These are phyloP conservation scores for Knoxdaviesia capensis DNA, from an alignment of 2,329 filamentous ascomycete species.

Conservation along the genomic window DNA sequence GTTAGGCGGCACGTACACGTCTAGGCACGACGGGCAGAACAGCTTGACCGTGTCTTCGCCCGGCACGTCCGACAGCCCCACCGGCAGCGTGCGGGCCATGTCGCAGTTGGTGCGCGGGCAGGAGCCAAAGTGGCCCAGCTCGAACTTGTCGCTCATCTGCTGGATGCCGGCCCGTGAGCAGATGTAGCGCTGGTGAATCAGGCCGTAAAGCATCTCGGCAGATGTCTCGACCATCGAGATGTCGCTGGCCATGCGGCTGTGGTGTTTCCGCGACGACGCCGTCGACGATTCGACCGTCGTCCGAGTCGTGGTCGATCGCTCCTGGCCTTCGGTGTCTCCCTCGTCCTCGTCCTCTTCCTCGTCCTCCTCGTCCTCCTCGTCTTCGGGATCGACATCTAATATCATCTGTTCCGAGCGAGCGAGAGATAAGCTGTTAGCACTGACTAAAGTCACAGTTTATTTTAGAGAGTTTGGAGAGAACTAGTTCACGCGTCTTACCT, in stretches of 20 bases:
- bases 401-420: slow-evolving; percentile 48
- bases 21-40: slow-evolving; percentile 90
- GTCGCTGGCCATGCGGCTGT: slow-evolving; percentile 74
- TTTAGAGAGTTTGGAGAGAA: background rate
- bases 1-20: slow-evolving; percentile 94
- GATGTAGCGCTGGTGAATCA: slow-evolving; percentile 97
- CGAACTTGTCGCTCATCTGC: slow-evolving; percentile 99
- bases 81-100: slow-evolving; percentile 73
- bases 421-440: slow-evolving; percentile 6
- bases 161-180: slow-evolving; percentile 91
- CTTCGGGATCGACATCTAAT: slow-evolving; percentile 90
- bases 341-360: slow-evolving; percentile 57
- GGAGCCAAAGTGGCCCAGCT: slow-evolving; percentile 84
- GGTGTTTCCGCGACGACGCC: slow-evolving; percentile 37
- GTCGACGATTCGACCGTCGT: slow-evolving; percentile 20
- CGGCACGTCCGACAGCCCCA: slow-evolving; percentile 84
- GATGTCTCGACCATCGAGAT: slow-evolving; percentile 91
- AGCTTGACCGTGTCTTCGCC: slow-evolving; percentile 96
- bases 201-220: slow-evolving; percentile 91
- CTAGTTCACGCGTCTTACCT: slow-evolving; percentile 25
- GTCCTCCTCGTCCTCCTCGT: slow-evolving; percentile 72
- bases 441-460: background rate
- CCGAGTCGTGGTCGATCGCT: slow-evolving; percentile 16
- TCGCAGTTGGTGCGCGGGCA: slow-evolving; percentile 93
- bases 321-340: slow-evolving; percentile 42